Evolutionary conservation across 371 early-diverging fungal genomes (phyloP).

Genomic region (Fennellomyces sp.): DNA sequence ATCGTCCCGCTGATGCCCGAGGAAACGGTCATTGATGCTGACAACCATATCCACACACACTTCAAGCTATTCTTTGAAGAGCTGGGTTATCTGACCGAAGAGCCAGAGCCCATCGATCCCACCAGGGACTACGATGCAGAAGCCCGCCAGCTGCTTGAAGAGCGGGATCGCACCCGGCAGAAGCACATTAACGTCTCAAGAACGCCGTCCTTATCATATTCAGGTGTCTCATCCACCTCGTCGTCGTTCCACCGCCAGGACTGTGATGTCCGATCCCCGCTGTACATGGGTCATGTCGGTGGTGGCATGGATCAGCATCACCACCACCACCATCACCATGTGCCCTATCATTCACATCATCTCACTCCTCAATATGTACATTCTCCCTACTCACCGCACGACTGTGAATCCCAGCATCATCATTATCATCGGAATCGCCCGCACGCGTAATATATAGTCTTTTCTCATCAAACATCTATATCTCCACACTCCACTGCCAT

Average conservation of each 20-base stretch:
- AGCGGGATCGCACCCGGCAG: conserved; percentile 24
- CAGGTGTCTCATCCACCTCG: conserved; percentile 40
- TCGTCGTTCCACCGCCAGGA: conserved; percentile 25
- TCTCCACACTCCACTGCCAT: too few relatives aligned
- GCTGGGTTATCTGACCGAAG: conserved; percentile 36
- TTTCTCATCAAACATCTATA: too few relatives aligned
- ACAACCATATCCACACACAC: conserved; percentile 37
- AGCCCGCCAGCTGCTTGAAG: conserved; percentile 12
- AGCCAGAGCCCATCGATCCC: conserved; percentile 46
- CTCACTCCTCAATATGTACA: background rate
- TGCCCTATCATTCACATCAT: background rate
- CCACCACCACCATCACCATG: background rate
- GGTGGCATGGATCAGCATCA: background rate
- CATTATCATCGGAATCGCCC: background rate
- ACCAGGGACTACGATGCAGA: conserved; percentile 38
- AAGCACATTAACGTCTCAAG: conserved; percentile 19
- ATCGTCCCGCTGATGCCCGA: conserved; percentile 43
- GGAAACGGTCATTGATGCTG: conserved; percentile 36
- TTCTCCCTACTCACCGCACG: background rate
- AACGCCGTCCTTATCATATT: conserved; percentile 24
- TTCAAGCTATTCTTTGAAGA: conserved; percentile 37
- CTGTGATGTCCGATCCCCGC: conserved; percentile 32
- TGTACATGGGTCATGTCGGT: conserved; percentile 28
- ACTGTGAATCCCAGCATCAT: background rate
- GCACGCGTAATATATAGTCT: too few relatives aligned